Percentiles rank a stretch among this genome's conserved stretches.
Conservation (phyloP, 2,329 filamentous ascomycete species). For the Thermothelomyces thermophilus region DNA sequence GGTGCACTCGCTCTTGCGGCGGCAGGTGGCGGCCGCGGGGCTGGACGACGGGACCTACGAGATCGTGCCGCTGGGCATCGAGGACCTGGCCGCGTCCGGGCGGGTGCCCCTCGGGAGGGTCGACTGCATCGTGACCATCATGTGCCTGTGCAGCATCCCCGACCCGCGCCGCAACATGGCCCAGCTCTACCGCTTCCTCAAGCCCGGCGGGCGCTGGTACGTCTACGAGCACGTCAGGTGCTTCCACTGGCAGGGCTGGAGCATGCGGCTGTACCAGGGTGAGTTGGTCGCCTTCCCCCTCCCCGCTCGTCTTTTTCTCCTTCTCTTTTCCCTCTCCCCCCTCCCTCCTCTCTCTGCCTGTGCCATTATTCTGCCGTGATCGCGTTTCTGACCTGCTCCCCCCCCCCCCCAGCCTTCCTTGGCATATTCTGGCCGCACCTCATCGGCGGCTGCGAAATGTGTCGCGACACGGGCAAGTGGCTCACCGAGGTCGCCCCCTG, state of each 20-base stretch:
- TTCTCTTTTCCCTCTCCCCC: neutral
- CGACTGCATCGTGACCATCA: constrained; percentile 53
- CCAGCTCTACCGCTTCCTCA: constrained; percentile 51
- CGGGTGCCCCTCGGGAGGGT: constrained; percentile 45
- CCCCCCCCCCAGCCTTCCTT: constrained; percentile 42
- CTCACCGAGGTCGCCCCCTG: constrained; percentile 46
- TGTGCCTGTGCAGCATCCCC: constrained; percentile 59
- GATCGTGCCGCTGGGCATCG: constrained; percentile 56
- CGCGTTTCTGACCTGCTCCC: too few species aligned
- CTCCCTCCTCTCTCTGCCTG: neutral
- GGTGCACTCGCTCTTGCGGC: constrained; percentile 43
- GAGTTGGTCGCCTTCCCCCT: constrained; percentile 27
- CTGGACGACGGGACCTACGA: constrained; percentile 50
- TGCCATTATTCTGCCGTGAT: neutral
- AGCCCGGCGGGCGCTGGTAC: constrained; percentile 57
- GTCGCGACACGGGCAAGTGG: constrained; percentile 40
- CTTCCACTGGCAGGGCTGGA: constrained; percentile 29
- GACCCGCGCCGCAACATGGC: constrained; percentile 49
- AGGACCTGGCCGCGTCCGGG: constrained; percentile 43
- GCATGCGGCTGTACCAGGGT: constrained; percentile 46
- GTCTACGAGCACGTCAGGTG: constrained; percentile 54
- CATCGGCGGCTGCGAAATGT: constrained; percentile 47
- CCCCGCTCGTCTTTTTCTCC: too few species aligned
- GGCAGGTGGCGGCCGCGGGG: constrained; percentile 44
- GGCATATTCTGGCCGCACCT: constrained; percentile 48